These are phyloP conservation scores for Cyclocybe aegerita DNA, from an alignment of 768 basidiomycete species.

Conservation along the genomic window DNA sequence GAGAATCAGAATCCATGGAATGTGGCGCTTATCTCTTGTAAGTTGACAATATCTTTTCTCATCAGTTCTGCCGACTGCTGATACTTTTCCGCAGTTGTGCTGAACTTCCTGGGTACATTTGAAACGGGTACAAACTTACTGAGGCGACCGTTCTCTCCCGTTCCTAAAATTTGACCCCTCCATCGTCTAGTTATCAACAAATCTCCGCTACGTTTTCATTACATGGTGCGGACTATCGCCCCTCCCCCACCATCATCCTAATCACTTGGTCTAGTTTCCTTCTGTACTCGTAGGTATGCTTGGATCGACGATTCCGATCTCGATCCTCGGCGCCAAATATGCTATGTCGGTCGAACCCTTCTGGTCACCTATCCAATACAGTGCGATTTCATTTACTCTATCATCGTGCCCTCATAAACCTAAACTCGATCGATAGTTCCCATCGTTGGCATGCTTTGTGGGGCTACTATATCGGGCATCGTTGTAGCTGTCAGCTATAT, in stretches of 20 bases:
- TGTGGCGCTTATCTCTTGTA: conserved; percentile 72
- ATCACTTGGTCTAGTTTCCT: conserved; percentile 47
- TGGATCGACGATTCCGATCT: conserved; percentile 76
- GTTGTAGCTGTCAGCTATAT: conserved; percentile 69
- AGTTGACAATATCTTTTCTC: conserved; percentile 25
- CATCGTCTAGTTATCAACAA: conserved; percentile 66
- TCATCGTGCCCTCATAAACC: neutral
- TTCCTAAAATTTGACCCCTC: too few relatives aligned
- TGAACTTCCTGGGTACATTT: conserved; percentile 76
- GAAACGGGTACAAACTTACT: conserved; percentile 60
- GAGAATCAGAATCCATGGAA: conserved; percentile 72
- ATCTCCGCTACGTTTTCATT: conserved; percentile 63
- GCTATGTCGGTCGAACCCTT: conserved; percentile 79
- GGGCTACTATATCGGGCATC: conserved; percentile 73
- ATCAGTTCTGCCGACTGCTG: neutral
- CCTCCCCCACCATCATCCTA: neutral
- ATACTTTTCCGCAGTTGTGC: conserved; percentile 41
- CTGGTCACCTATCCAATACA: conserved; percentile 83
- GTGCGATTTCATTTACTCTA: conserved; percentile 34
- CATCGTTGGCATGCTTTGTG: conserved; percentile 84
- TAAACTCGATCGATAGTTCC: conserved; percentile 49
- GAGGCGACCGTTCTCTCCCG: neutral
- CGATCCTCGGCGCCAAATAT: conserved; percentile 71
- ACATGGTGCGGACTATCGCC: conserved; percentile 55
- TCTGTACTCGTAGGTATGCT: conserved; percentile 68